Conservation (phyloP, 2,329 filamentous ascomycete genomes). For the Tolypocladium capitatum region DNA sequence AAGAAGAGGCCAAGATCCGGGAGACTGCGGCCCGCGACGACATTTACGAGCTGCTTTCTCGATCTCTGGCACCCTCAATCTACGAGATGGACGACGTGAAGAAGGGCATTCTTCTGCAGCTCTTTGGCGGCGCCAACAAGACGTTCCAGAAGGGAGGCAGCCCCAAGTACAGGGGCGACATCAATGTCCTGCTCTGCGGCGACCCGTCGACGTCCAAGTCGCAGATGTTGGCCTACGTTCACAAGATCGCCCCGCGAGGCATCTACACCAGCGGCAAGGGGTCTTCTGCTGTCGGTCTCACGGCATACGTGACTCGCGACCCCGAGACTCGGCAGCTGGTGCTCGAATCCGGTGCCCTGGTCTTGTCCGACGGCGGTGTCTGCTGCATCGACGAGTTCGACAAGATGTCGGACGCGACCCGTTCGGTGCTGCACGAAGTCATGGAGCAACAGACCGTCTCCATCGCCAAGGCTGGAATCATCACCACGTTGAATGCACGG, state of each 20-base stretch:
- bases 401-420: conserved; percentile 70
- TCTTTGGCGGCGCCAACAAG: conserved; percentile 97
- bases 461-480: conserved; percentile 84
- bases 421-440: conserved; percentile 74
- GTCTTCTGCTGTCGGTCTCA: conserved; percentile 69
- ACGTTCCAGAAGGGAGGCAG: conserved; percentile 93
- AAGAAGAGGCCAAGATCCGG: conserved; percentile 82
- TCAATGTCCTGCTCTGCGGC: conserved; percentile 92
- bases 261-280: conserved; percentile 75
- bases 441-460: conserved; percentile 84
- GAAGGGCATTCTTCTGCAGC: conserved; percentile 90
- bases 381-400: conserved; percentile 81
- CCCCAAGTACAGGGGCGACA: conserved; percentile 91
- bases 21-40: conserved; percentile 67
- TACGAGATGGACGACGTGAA: conserved; percentile 99
- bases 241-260: conserved; percentile 88
- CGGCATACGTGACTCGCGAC: conserved; percentile 68
- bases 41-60: conserved; percentile 82
- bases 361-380: conserved; percentile 68
- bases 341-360: conserved; percentile 65
- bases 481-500: conserved; percentile 88
- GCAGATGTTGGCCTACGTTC: conserved; percentile 84
- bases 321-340: conserved; percentile 70
- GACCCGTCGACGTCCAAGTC: conserved; percentile 96
- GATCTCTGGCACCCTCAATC: conserved; percentile 85